Evolutionary conservation across 2,329 filamentous ascomycete species (phyloP).

Genomic region (Trichoderma semiorbis): DNA sequence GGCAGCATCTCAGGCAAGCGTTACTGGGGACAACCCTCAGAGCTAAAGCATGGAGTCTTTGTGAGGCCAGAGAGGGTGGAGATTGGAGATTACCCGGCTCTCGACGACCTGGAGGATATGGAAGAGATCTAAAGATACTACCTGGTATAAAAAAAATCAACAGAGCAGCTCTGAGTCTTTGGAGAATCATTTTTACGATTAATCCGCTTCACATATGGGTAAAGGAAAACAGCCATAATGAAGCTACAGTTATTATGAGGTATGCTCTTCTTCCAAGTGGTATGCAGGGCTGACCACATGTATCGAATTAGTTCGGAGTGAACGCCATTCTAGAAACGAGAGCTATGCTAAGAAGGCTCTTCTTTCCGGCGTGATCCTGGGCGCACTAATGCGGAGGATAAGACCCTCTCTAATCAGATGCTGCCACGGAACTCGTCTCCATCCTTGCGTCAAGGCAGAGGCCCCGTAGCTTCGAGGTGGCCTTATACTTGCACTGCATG

Average conservation of each 20-base stretch:
- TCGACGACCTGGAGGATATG: slow-evolving; percentile 74
- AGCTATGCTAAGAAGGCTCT: not conserved
- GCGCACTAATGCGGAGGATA: slow-evolving; percentile 10
- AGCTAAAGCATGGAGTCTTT: slow-evolving; percentile 71
- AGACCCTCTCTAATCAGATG: slow-evolving; percentile 15
- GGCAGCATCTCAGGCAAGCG: slow-evolving; percentile 64
- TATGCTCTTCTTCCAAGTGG: not conserved
- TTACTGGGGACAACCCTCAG: slow-evolving; percentile 66
- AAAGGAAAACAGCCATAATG: too few species aligned
- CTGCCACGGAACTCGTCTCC: slow-evolving; percentile 13
- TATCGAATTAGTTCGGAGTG: not conserved
- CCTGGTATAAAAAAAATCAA: not conserved
- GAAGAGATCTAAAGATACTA: slow-evolving; percentile 58
- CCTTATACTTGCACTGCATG: not conserved
- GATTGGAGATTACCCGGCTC: slow-evolving; percentile 65
- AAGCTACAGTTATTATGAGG: not conserved
- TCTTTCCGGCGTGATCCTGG: slow-evolving; percentile 1
- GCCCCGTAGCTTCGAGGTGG: not conserved
- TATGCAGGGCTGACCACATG: slow-evolving; percentile 9
- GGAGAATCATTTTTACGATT: not conserved
- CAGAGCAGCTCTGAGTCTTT: not conserved
- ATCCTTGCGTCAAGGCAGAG: not conserved
- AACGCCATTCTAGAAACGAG: slow-evolving; percentile 16
- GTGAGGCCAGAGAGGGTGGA: slow-evolving; percentile 76
- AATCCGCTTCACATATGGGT: not conserved